Base-by-base conservation (phyloP, 352 stramenopile genomes). In the Pythium pectinolyticum region DNA sequence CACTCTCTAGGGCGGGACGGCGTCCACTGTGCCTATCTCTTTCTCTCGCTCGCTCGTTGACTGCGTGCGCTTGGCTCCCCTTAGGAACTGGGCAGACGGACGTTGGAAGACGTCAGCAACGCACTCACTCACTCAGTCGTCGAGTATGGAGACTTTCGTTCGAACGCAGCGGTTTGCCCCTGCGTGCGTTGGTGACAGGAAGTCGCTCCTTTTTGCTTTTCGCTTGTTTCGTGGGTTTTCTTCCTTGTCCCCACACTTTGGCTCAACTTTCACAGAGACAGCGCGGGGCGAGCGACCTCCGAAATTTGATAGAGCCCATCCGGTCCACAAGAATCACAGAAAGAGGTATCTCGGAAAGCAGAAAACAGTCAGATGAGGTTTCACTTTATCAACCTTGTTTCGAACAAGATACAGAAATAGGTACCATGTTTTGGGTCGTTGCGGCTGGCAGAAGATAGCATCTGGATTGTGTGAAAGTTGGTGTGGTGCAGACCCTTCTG, bases 191-290 rank as follows among this genome's bases (percentile, higher is more conserved):
- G n/a, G n/a, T n/a, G n/a, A 39, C 40, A 40, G 37, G 22, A 9
- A 30, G 27, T 51, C 51, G 35, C 49, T 22, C 50, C 5, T 19
- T 34, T 9, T 30, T 28, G 19, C 40, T 58, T 28, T 15, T 57
- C 24, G 55, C 43, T 49, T 63, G 57, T 61, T 68, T 11, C 20
- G 35, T 56, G 49, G 22, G 34, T 59, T 72, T 67, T 72, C 65
- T 72, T 72, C 54, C 65, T 72, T 67, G 57, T 72, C 52, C 65
- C 65, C 65, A 70, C 63, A 70, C 63, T 70, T 51, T 31, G 46
- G 41, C 35, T 48, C 41, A 48, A 48, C 41, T 52, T 43, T 63
- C 63, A 67, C 59, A 72, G 58, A 72, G 65, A 72, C 58, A 72
- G 58, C 53, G 59, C 48, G 65, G 48, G 55, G n/a, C 50, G 28